phyloP scores from a whole-genome alignment of 148 eudicot genomes.

The Rhododendron ovatum region DNA sequence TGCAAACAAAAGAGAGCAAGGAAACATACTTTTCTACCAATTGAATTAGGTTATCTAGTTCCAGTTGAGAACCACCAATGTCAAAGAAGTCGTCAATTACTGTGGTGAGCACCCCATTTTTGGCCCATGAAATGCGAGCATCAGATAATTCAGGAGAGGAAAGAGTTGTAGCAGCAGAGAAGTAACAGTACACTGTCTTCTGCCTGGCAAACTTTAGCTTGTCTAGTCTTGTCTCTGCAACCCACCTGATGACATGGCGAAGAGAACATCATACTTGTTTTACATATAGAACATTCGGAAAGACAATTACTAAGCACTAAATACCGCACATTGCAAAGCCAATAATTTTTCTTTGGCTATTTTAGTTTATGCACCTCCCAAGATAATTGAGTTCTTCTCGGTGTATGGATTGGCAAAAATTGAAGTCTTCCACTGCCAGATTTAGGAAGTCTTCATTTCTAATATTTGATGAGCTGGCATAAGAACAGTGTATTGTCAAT shows the following conservation, averaged over 20 bases:
- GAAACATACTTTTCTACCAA: slow-evolving; percentile 50
- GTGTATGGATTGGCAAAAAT: slow-evolving; percentile 59
- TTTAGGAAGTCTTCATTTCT: slow-evolving; percentile 41
- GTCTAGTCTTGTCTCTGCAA: slow-evolving; percentile 59
- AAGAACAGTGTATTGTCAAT: background rate
- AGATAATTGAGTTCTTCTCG: slow-evolving; percentile 56
- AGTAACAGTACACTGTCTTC: slow-evolving; percentile 80
- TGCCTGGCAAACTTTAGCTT: slow-evolving; percentile 80
- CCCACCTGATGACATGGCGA: slow-evolving; percentile 54
- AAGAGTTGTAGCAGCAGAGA: slow-evolving; percentile 73
- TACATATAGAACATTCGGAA: background rate
- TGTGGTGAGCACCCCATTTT: slow-evolving; percentile 74
- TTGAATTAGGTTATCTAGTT: slow-evolving; percentile 56
- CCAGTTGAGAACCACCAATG: slow-evolving; percentile 69
- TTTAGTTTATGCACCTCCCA: slow-evolving; percentile 44
- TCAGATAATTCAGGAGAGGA: slow-evolving; percentile 69
- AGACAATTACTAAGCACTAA: background rate
- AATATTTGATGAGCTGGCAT: slow-evolving; percentile 43
- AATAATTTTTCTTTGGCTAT: background rate
- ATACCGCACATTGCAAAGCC: background rate
- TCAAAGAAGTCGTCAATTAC: slow-evolving; percentile 96
- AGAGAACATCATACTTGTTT: background rate
- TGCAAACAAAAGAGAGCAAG: background rate
- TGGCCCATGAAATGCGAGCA: slow-evolving; percentile 93
- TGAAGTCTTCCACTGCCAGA: slow-evolving; percentile 76